Conservation (phyloP, 495 filamentous ascomycete genomes). For the Talaromyces wortmannii region DNA sequence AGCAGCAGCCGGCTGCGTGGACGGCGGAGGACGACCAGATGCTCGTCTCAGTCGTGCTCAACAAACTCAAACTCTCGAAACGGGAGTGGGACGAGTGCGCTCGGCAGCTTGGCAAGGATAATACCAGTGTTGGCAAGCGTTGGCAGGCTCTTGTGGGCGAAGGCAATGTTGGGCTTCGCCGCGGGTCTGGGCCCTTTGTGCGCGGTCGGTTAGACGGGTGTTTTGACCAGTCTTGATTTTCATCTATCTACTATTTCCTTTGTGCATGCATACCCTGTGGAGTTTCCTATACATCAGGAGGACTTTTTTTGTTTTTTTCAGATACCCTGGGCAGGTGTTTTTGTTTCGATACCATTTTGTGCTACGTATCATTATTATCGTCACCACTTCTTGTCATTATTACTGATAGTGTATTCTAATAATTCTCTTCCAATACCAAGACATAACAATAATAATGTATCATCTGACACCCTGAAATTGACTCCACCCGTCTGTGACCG, state of each 20-base stretch:
- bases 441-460: background rate
- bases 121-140: slow-evolving; percentile 57
- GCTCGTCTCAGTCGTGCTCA: slow-evolving; percentile 65
- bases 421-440: background rate
- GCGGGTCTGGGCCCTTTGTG: slow-evolving; percentile 37
- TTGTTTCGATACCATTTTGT: slow-evolving; percentile 3
- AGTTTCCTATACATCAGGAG: background rate
- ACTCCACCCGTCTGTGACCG: background rate
- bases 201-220: slow-evolving; percentile 45
- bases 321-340: background rate
- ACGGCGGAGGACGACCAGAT: slow-evolving; percentile 62
- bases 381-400: background rate
- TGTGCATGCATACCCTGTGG: slow-evolving; percentile 2
- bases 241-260: slow-evolving; percentile 2
- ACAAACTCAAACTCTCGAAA: slow-evolving; percentile 66
- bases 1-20: slow-evolving; percentile 39
- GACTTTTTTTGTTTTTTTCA: background rate
- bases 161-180: slow-evolving; percentile 45
- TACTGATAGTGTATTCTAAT: background rate
- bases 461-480: background rate
- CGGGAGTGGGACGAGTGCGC: slow-evolving; percentile 78
- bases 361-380: slow-evolving; percentile 6
- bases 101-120: slow-evolving; percentile 53
- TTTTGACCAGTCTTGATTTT: slow-evolving; percentile 2
- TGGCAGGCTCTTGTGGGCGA: slow-evolving; percentile 63